Conservation (phyloP, 2,329 filamentous ascomycete genomes). For the Tympanopsis confertula region DNA sequence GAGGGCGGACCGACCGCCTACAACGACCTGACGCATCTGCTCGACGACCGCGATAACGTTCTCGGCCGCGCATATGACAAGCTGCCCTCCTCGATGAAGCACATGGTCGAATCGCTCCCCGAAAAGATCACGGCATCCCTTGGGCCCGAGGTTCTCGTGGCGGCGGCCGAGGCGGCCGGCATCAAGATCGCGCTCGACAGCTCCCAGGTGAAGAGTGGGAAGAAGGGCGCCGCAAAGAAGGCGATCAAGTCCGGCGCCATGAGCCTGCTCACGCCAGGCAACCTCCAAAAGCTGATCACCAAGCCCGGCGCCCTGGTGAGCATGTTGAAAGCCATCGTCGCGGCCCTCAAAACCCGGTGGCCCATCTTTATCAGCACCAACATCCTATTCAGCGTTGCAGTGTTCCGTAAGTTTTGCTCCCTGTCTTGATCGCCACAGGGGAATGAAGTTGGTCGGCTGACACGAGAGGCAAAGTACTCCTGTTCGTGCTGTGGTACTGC, state of each 20-base stretch:
- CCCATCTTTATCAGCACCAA: conserved; percentile 87
- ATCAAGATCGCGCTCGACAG: conserved; percentile 38
- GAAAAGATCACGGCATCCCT: conserved; percentile 67
- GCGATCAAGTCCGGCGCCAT: neutral
- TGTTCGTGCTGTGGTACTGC: conserved; percentile 97
- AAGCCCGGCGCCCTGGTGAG: conserved; percentile 78
- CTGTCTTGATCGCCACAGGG: neutral
- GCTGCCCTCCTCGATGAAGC: conserved; percentile 71
- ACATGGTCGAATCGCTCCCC: conserved; percentile 73
- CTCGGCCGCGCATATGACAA: conserved; percentile 49
- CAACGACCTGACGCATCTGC: conserved; percentile 61
- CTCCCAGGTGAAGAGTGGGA: conserved; percentile 21
- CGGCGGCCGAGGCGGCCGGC: conserved; percentile 64
- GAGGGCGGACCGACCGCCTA: conserved; percentile 91
- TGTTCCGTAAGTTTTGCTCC: conserved; percentile 58
- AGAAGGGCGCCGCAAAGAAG: conserved; percentile 50
- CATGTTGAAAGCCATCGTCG: conserved; percentile 82
- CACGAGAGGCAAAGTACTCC: conserved; percentile 45
- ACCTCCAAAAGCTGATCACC: conserved; percentile 66
- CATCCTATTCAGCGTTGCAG: conserved; percentile 75
- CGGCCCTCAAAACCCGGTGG: conserved; percentile 76
- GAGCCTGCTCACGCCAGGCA: conserved; percentile 53
- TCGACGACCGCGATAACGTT: conserved; percentile 50
- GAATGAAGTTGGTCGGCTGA: conserved; percentile 2
- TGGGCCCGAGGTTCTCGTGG: conserved; percentile 72